Percentiles rank a stretch among this genome's conserved stretches.
Conservation (phyloP, 768 basidiomycete genomes). For the Gymnopilus dilepis region DNA sequence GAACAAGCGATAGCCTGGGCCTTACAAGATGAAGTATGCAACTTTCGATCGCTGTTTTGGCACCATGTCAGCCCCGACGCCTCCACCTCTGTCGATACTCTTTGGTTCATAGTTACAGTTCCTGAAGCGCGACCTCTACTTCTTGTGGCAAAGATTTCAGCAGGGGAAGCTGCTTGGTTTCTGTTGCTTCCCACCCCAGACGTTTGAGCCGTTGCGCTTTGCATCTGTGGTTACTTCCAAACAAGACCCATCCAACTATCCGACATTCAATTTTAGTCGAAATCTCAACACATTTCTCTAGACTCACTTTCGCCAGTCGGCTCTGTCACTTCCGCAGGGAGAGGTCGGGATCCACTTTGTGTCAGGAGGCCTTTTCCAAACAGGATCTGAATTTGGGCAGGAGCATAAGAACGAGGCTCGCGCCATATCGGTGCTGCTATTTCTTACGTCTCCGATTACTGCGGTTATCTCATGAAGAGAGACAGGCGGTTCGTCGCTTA, state of each 20-base stretch:
- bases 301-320: slow-evolving; percentile 44
- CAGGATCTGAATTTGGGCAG: slow-evolving; percentile 31
- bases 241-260: slow-evolving; percentile 44
- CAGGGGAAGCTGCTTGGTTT: slow-evolving; percentile 25
- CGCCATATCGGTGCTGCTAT: background rate
- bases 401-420: background rate
- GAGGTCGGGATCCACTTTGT: slow-evolving; percentile 37
- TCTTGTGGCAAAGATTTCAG: slow-evolving; percentile 30
- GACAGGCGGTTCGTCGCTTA: slow-evolving; percentile 34
- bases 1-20: too few species aligned
- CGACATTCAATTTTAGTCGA: background rate
- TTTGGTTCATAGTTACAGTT: slow-evolving; percentile 6
- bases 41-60: too few species aligned
- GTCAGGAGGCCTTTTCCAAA: slow-evolving; percentile 38
- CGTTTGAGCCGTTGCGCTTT: slow-evolving; percentile 38
- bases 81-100: too few species aligned
- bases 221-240: slow-evolving; percentile 44
- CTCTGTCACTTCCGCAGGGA: slow-evolving; percentile 39
- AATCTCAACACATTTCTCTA: background rate
- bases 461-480: slow-evolving; percentile 36
- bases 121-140: slow-evolving; percentile 25
- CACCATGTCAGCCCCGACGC: too few species aligned
- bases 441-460: slow-evolving; percentile 43
- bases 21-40: too few species aligned
- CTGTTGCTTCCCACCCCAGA: slow-evolving; percentile 45